Percentiles rank a stretch among this genome's conserved stretches.
These are phyloP conservation scores for Ogataea hybrid DNA, from an alignment of 1,139 yeast genomes.

Conservation along the genomic window DNA sequence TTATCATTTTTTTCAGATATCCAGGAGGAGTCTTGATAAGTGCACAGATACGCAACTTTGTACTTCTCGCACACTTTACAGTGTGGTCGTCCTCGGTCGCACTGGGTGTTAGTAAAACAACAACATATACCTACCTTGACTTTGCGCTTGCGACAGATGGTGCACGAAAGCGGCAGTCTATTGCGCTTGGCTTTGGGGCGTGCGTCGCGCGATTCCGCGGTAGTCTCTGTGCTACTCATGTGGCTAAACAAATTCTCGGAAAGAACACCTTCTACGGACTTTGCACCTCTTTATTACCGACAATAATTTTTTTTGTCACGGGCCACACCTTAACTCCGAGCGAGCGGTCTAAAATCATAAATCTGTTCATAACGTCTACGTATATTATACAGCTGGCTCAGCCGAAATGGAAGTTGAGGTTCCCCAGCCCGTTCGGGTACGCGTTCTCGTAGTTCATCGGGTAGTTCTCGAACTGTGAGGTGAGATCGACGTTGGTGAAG, in stretches of 20 bases:
- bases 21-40: slow-evolving; percentile 56
- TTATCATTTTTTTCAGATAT: slow-evolving; percentile 25
- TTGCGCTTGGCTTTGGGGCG: slow-evolving; percentile 34
- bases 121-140: slow-evolving; percentile 33
- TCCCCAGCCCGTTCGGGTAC: slow-evolving; percentile 14
- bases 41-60: slow-evolving; percentile 65
- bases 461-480: slow-evolving; percentile 24
- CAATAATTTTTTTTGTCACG: background rate
- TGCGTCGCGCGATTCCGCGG: slow-evolving; percentile 1
- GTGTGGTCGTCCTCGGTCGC: slow-evolving; percentile 63
- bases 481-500: slow-evolving; percentile 43
- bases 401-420: slow-evolving; percentile 13
- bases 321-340: slow-evolving; percentile 3
- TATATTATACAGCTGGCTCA: background rate
- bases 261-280: slow-evolving; percentile 2
- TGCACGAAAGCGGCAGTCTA: slow-evolving; percentile 43
- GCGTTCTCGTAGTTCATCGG: slow-evolving; percentile 8
- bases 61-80: slow-evolving; percentile 68
- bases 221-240: background rate
- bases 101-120: slow-evolving; percentile 26
- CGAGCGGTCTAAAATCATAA: background rate
- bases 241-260: background rate
- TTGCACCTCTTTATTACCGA: slow-evolving; percentile 13
- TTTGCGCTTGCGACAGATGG: slow-evolving; percentile 44
- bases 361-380: background rate